Evolutionary conservation across 1,139 yeast species (phyloP).

Genomic region (Kodamaea anthophila): DNA sequence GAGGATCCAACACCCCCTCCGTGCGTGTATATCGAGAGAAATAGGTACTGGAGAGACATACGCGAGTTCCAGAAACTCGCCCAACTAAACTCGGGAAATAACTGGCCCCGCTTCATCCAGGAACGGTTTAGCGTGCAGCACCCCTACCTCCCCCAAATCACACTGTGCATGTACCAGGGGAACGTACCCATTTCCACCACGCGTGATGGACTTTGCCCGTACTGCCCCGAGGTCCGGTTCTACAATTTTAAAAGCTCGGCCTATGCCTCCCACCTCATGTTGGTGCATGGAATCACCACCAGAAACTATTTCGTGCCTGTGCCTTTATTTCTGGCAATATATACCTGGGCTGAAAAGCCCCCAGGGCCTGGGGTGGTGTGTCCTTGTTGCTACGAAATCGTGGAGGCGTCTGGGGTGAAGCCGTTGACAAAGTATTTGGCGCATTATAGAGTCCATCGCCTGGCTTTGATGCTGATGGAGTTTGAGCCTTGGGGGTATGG

Average conservation of each 20-base stretch:
- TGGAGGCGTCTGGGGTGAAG: too few relatives aligned
- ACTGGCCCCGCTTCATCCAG: constrained; percentile 2
- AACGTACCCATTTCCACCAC: not conserved
- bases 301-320: constrained; percentile 15
- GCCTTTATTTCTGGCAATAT: constrained; percentile 14
- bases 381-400: constrained; percentile 15
- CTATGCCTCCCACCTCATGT: constrained; percentile 19
- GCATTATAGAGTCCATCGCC: too few relatives aligned
- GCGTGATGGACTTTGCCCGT: not conserved
- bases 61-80: constrained; percentile 3
- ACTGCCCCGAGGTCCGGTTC: not conserved
- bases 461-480: too few relatives aligned
- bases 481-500: too few relatives aligned
- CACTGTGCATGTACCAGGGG: not conserved
- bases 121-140: constrained; percentile 4
- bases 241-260: not conserved
- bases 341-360: constrained; percentile 11
- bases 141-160: not conserved
- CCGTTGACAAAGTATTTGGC: constrained; percentile 15
- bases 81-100: not conserved
- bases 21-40: constrained; percentile 6
- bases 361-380: constrained; percentile 15
- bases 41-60: constrained; percentile 4
- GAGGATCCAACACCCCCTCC: constrained; percentile 5
- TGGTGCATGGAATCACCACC: constrained; percentile 25